phyloP scores from a whole-genome alignment of 2,329 filamentous ascomycete species.

The Aspergillus brasiliensis region DNA sequence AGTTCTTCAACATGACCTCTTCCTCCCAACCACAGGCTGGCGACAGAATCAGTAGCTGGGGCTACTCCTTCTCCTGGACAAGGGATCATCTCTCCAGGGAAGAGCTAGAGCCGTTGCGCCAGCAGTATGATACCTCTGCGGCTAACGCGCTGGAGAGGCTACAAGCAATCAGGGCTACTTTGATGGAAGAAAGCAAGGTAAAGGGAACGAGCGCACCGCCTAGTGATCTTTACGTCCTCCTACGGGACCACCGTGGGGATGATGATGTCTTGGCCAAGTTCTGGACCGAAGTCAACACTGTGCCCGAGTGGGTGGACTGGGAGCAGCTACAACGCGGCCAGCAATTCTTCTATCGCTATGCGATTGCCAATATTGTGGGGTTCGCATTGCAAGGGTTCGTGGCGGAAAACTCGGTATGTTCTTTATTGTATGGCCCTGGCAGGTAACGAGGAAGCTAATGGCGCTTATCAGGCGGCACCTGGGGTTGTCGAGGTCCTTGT shows the following conservation, averaged over 20 bases:
- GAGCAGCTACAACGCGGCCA: constrained; percentile 71
- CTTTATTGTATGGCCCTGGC: neutral
- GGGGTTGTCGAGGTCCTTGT: constrained; percentile 72
- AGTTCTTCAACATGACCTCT: neutral
- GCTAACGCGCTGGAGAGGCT: constrained; percentile 16
- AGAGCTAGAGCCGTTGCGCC: constrained; percentile 16
- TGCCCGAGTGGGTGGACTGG: constrained; percentile 76
- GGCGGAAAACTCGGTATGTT: constrained; percentile 23
- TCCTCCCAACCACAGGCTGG: constrained; percentile 1
- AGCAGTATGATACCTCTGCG: constrained; percentile 20
- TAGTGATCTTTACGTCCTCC: constrained; percentile 61
- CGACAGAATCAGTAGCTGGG: constrained; percentile 18
- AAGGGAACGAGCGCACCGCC: constrained; percentile 6
- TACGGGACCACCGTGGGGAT: constrained; percentile 57
- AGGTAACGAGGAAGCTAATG: neutral
- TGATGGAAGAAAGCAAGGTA: constrained; percentile 12
- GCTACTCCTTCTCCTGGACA: constrained; percentile 22
- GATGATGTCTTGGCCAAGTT: constrained; percentile 59
- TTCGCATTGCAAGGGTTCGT: constrained; percentile 26
- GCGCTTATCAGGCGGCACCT: constrained; percentile 55
- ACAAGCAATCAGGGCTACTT: constrained; percentile 13
- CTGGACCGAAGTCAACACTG: constrained; percentile 65
- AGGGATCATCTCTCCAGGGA: constrained; percentile 14
- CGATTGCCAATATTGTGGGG: constrained; percentile 43
- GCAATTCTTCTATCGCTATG: constrained; percentile 74